Evolutionary conservation across 1,139 yeast species (phyloP).

Genomic region (Nematodospora anomalae): DNA sequence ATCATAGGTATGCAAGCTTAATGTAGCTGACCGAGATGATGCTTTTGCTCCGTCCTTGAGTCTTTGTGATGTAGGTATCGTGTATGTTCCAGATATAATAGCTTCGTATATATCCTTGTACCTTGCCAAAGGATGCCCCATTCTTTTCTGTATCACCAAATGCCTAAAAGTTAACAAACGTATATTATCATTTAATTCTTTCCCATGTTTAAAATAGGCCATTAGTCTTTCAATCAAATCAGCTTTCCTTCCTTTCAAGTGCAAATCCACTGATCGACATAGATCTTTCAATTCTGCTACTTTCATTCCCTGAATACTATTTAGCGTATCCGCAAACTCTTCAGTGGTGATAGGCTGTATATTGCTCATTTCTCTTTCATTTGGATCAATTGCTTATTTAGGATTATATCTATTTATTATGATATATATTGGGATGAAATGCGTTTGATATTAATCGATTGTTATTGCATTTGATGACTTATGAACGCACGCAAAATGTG

Average conservation of each 20-base stretch:
- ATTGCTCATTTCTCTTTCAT: background rate
- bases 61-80: constrained; percentile 10
- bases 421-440: no score
- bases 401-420: background rate
- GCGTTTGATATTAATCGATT: no score
- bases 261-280: constrained; percentile 45
- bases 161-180: constrained; percentile 45
- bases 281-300: constrained; percentile 41
- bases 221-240: constrained; percentile 50
- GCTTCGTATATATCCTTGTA: constrained; percentile 31
- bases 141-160: constrained; percentile 37
- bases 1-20: constrained; percentile 14
- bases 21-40: background rate
- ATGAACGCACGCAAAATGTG: no score
- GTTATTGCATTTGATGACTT: no score
- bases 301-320: constrained; percentile 17
- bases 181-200: constrained; percentile 35
- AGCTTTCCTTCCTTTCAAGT: constrained; percentile 50
- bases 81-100: constrained; percentile 20
- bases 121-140: constrained; percentile 38
- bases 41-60: background rate
- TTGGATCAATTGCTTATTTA: background rate
- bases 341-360: constrained; percentile 11
- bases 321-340: constrained; percentile 18
- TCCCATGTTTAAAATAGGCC: constrained; percentile 37